Evolutionary conservation across 208 protist genomes (phyloP).

Genomic region (Leishmania arabica): DNA sequence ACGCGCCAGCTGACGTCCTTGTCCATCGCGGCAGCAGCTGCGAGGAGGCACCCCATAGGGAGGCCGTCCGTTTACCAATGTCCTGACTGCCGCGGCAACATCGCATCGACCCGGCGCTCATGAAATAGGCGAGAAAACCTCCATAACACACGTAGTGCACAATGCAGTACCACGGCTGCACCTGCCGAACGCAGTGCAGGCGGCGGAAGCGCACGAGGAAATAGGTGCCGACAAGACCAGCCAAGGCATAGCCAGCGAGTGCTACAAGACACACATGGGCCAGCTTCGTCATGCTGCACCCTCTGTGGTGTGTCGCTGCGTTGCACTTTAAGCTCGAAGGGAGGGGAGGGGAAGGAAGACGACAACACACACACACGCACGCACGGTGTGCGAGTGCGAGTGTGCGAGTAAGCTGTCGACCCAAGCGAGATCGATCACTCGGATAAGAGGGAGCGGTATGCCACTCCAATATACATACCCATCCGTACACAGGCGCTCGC

Average conservation of each 20-base stretch:
- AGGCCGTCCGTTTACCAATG: neutral
- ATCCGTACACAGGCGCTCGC: neutral
- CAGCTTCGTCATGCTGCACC: neutral
- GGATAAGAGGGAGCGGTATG: neutral
- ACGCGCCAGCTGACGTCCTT: neutral
- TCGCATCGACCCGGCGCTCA: neutral
- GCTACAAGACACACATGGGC: neutral
- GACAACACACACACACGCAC: neutral
- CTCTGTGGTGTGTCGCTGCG: neutral
- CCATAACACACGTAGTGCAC: slow-evolving; percentile 24
- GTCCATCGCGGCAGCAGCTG: neutral
- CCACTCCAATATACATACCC: neutral
- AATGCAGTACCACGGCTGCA: slow-evolving; percentile 26
- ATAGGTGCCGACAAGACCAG: neutral
- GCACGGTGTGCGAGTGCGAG: neutral
- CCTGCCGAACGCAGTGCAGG: slow-evolving; percentile 24
- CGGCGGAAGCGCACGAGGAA: slow-evolving; percentile 23
- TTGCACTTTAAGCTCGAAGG: neutral
- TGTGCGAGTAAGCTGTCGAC: neutral
- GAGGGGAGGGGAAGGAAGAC: neutral
- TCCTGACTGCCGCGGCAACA: neutral
- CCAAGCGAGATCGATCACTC: neutral
- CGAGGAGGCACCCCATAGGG: neutral
- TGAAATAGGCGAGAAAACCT: slow-evolving; percentile 22
- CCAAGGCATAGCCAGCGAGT: slow-evolving; percentile 8